Evolutionary conservation across 176 grass and related monocot species (phyloP).

Genomic region (Stipa capillata): DNA sequence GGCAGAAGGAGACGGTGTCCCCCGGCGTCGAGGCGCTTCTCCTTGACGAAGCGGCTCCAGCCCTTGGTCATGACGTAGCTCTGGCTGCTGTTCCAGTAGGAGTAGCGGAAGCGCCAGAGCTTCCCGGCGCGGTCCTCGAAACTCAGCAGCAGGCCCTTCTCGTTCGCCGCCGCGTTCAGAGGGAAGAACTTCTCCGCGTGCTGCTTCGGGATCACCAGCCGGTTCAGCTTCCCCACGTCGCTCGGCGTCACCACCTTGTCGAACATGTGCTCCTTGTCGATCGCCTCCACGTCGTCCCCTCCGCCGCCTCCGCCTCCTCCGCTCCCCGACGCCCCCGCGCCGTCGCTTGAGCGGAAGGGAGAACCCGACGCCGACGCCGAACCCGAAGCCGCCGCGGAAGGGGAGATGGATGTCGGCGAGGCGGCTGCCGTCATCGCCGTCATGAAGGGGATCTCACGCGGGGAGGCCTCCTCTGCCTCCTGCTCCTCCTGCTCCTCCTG

Average conservation of each 20-base stretch:
- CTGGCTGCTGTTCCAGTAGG: slow-evolving; percentile 99
- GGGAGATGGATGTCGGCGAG: background rate
- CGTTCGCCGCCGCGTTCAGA: slow-evolving; percentile 56
- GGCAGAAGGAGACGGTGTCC: slow-evolving; percentile 84
- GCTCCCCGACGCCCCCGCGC: slow-evolving; percentile 41
- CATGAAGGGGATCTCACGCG: slow-evolving; percentile 41
- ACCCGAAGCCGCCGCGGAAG: slow-evolving; percentile 3
- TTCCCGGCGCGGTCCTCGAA: slow-evolving; percentile 75
- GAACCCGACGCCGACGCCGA: slow-evolving; percentile 12
- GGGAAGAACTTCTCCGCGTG: slow-evolving; percentile 96
- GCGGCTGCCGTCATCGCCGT: background rate
- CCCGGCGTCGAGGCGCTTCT: slow-evolving; percentile 89
- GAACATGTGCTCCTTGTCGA: slow-evolving; percentile 98
- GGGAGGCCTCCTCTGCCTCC: slow-evolving; percentile 6
- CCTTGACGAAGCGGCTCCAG: slow-evolving; percentile 98
- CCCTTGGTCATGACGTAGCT: slow-evolving; percentile 99
- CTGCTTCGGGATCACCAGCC: slow-evolving; percentile 95
- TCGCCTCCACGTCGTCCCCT: background rate
- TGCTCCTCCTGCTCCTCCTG: slow-evolving; percentile 3
- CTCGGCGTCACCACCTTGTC: slow-evolving; percentile 96
- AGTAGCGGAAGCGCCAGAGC: slow-evolving; percentile 97
- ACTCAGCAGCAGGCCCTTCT: slow-evolving; percentile 58
- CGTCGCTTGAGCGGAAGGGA: slow-evolving; percentile 22
- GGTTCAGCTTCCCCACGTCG: slow-evolving; percentile 95
- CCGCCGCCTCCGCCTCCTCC: background rate